Evolutionary conservation across 768 basidiomycete species (phyloP), one percentile per base, ranked within the genome.

Genomic region (Mrakia gelida): DNA sequence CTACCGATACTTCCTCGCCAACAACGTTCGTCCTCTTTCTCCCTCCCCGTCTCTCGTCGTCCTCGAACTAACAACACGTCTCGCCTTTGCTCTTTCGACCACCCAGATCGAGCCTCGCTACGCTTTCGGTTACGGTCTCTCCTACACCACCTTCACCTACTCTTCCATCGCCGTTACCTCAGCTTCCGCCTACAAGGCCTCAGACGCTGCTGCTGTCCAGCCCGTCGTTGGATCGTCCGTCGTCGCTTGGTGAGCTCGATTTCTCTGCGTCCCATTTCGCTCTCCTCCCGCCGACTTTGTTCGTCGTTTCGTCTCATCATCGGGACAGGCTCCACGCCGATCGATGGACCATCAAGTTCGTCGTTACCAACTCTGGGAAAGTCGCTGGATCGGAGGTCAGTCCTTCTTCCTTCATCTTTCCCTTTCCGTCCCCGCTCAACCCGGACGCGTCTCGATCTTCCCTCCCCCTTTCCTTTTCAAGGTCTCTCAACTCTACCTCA

Each of bases 101-200:
- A 83, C 41, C 87, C 89, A 89, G 83, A 81, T 82, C 52, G 80
- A 76, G 11, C 83, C 83, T 0, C 80, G 83, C 45, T 84, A 89
- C 81, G 38, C 72, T 9, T 97, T 97, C 83, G 95, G 95, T 9
- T 95, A 90, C 82, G 95, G 95, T 0, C 83, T 95, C 82, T 92
- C 90, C 77, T 97, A 96, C 85, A 91, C 95, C 54, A 88, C 85
- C 2, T 97, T 95, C 83, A 84, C 87, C 56, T 95, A 93, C 83
- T 89, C 87, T 59, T 85, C 87, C 38, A 85, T 95, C 15, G 80
- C 86, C 45, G 56, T 73, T 32, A 59, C 56, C 16, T n/a, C 30
- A 6, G 38, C 28, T 23, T 15, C 72, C 0, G 45, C 28, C 18
- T 56, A 68, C 28, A 68, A 26, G 5, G 30, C 65, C 18, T 21